phyloP scores from a whole-genome alignment of 176 grass and related monocot species.

The Rhynchospora pubera region DNA sequence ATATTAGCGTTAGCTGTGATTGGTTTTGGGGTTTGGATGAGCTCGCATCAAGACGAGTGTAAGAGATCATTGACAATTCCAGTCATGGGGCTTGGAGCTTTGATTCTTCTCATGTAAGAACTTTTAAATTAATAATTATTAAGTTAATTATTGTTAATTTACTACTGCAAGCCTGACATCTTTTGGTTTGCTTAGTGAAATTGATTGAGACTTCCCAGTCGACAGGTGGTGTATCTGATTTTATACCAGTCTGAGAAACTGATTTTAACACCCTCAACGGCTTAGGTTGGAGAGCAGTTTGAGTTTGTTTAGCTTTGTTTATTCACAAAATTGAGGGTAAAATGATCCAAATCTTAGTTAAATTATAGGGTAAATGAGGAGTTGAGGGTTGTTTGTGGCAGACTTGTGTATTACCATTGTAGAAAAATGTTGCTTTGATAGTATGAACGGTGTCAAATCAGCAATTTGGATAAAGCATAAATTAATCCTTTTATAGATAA shows the following conservation, averaged over 20 bases:
- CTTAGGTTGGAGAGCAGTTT: background rate
- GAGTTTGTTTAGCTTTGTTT: background rate
- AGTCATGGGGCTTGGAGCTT: conserved; percentile 70
- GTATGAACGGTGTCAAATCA: background rate
- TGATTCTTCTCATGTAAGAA: conserved; percentile 77
- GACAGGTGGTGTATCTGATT: background rate
- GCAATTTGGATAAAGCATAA: background rate
- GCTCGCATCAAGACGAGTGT: conserved; percentile 78
- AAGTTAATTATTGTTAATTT: background rate
- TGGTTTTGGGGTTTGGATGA: conserved; percentile 92
- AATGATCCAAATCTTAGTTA: background rate
- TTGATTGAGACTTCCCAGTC: background rate
- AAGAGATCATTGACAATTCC: conserved; percentile 74
- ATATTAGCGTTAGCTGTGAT: conserved; percentile 74
- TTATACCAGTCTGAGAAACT: background rate
- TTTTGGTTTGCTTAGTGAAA: background rate
- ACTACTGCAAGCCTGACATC: background rate
- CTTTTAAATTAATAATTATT: background rate
- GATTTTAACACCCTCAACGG: too few species aligned
- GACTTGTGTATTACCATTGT: background rate
- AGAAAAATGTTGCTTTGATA: background rate
- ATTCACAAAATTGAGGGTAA: background rate
- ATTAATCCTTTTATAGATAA: background rate
- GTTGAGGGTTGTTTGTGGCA: background rate
- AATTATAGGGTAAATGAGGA: background rate